Percentiles rank a stretch among this genome's conserved stretches.
Conservation (phyloP, 1,139 yeast genomes). For the Nematodospora anomalae region DNA sequence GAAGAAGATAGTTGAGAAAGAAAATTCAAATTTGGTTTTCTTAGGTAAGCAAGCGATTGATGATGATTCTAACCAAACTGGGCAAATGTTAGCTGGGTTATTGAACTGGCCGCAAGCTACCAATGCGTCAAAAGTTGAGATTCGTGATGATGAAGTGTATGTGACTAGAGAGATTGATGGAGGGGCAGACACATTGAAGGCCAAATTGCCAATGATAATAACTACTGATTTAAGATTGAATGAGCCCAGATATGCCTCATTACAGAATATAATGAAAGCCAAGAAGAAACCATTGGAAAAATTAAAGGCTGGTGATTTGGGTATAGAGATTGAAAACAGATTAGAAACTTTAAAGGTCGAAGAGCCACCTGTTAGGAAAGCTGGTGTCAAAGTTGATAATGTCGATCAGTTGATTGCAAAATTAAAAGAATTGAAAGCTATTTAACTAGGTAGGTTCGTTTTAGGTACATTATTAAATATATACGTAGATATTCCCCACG, state of each 20-base stretch:
- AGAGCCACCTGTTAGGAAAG: conserved; percentile 81
- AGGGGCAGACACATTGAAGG: conserved; percentile 81
- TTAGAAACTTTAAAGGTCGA: conserved; percentile 70
- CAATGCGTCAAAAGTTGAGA: conserved; percentile 83
- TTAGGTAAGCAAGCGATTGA: conserved; percentile 97
- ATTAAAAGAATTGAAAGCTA: conserved; percentile 67
- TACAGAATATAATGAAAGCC: conserved; percentile 97
- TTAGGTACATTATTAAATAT: no score
- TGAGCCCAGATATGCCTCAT: conserved; percentile 89
- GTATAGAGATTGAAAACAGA: conserved; percentile 62
- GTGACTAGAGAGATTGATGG: conserved; percentile 95
- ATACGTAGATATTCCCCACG: conserved; percentile 1
- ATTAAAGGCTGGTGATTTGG: conserved; percentile 68
- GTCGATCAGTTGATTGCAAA: conserved; percentile 83
- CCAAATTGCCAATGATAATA: conserved; percentile 79
- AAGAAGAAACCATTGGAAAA: conserved; percentile 90
- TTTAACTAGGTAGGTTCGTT: background rate
- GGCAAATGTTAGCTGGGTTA: conserved; percentile 93
- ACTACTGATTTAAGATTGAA: conserved; percentile 93
- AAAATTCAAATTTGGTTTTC: conserved; percentile 73
- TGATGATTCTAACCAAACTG: conserved; percentile 94
- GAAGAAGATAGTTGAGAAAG: conserved; percentile 67
- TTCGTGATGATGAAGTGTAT: conserved; percentile 54
- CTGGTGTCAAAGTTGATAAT: conserved; percentile 75
- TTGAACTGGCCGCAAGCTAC: conserved; percentile 98